A percentile compares a stretch with the other conserved stretches of the same genome.
These are phyloP conservation scores for Pythium sukuiense DNA, from an alignment of 352 stramenopile genomes.

Conservation along the genomic window DNA sequence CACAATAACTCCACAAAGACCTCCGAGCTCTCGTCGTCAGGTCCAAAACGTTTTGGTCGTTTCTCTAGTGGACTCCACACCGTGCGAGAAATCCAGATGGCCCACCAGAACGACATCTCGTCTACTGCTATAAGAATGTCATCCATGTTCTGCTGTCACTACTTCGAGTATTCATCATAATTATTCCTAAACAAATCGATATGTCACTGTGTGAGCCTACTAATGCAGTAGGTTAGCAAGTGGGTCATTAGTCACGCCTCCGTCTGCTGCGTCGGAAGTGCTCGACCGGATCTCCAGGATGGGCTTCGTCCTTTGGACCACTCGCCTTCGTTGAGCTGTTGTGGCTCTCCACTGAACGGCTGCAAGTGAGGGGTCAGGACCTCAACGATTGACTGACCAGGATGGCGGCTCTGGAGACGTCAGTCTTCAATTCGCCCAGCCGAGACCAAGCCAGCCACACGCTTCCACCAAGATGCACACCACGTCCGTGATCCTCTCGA, in stretches of 20 bases:
- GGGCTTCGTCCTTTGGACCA: not conserved
- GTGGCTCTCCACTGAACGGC: not conserved
- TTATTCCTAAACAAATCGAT: too few relatives aligned
- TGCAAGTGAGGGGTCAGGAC: not conserved
- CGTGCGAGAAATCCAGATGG: too few relatives aligned
- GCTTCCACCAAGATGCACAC: not conserved
- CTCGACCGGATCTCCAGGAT: not conserved
- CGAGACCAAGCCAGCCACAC: not conserved
- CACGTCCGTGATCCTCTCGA: slow-evolving; percentile 7
- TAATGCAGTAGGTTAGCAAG: not conserved
- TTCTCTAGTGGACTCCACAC: too few relatives aligned
- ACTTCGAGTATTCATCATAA: too few relatives aligned
- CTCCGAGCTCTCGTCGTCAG: too few relatives aligned
- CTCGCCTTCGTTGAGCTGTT: not conserved
- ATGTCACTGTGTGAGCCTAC: not conserved
- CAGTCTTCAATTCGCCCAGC: not conserved
- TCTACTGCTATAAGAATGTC: too few relatives aligned
- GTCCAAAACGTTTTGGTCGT: too few relatives aligned
- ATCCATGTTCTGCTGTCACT: too few relatives aligned
- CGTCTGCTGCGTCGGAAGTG: not conserved
- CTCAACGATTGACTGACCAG: not conserved
- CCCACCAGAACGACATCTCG: too few relatives aligned
- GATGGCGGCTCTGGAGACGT: not conserved
- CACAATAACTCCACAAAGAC: too few relatives aligned
- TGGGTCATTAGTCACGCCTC: not conserved